Evolutionary conservation across 345 rosid species (phyloP).

Genomic region (Citrus reticulata): DNA sequence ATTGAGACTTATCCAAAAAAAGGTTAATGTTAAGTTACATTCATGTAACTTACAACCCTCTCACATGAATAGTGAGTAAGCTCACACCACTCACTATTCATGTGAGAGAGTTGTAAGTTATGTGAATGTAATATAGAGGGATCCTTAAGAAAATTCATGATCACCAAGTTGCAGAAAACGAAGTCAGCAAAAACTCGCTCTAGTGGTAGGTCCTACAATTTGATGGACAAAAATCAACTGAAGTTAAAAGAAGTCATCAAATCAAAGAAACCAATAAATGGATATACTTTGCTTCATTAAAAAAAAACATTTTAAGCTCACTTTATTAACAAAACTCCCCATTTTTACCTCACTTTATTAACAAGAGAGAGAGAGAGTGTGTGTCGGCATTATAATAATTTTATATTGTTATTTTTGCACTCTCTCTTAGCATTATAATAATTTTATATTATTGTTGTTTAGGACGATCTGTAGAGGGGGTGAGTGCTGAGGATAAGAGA

Average conservation of each 20-base stretch:
- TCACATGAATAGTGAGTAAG: rapidly evolving
- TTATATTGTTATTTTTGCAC: too few species aligned
- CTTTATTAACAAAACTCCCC: too few species aligned
- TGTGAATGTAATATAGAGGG: rapidly evolving
- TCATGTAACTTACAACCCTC: rapidly evolving
- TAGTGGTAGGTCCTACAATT: slow-evolving; percentile 61
- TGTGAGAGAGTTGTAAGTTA: rapidly evolving
- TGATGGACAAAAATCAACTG: background rate
- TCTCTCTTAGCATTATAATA: too few species aligned
- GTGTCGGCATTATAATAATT: too few species aligned
- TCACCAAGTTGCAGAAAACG: slow-evolving; percentile 82
- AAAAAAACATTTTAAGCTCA: too few species aligned
- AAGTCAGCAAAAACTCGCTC: slow-evolving; percentile 87
- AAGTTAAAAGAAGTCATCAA: background rate
- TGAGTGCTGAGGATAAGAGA: too few species aligned
- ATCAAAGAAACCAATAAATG: background rate
- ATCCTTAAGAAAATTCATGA: slow-evolving; percentile 48
- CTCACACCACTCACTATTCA: rapidly evolving
- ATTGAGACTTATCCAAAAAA: slow-evolving; percentile 17
- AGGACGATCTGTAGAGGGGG: too few species aligned
- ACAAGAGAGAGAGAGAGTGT: too few species aligned
- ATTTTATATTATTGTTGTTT: too few species aligned
- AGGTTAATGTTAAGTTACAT: background rate
- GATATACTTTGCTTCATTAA: too few species aligned
- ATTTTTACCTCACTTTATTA: too few species aligned